phyloP scores from a whole-genome alignment of 2,329 filamentous ascomycete genomes.

The Pestalotiopsis sp. region DNA sequence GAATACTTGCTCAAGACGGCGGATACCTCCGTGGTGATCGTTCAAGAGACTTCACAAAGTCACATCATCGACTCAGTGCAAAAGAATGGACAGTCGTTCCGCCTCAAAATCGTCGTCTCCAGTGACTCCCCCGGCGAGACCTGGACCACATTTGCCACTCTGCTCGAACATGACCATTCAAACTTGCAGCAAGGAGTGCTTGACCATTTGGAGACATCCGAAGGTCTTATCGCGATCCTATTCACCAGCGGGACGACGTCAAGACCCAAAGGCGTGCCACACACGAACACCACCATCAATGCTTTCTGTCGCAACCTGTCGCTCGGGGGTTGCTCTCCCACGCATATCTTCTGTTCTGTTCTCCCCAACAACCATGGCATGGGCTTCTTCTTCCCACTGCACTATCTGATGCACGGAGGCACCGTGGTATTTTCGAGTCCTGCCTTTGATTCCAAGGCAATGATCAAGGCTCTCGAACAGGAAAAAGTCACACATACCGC shows the following conservation, averaged over 20 bases:
- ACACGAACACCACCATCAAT: conserved; percentile 9
- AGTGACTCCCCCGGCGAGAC: neutral
- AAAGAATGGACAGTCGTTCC: neutral
- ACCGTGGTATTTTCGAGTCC: neutral
- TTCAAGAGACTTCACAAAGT: neutral
- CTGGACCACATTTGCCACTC: neutral
- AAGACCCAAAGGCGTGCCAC: neutral
- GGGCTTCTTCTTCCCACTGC: conserved; percentile 12
- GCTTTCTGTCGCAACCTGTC: conserved; percentile 12
- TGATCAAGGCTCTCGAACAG: neutral
- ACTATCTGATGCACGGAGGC: conserved; percentile 9
- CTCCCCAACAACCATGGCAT: conserved; percentile 11
- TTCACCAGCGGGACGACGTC: conserved; percentile 11
- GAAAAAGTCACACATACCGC: conserved; percentile 4
- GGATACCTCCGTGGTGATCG: neutral
- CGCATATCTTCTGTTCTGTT: conserved; percentile 1
- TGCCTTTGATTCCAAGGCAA: neutral
- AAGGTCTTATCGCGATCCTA: neutral
- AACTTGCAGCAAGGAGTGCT: neutral
- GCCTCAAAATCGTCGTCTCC: neutral
- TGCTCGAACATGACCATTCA: neutral
- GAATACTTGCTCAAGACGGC: neutral
- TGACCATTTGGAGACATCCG: neutral
- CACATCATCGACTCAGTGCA: neutral
- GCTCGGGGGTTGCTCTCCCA: neutral